Conservation (phyloP, 495 filamentous ascomycete genomes). For the Chaetomium cochliodes region DNA sequence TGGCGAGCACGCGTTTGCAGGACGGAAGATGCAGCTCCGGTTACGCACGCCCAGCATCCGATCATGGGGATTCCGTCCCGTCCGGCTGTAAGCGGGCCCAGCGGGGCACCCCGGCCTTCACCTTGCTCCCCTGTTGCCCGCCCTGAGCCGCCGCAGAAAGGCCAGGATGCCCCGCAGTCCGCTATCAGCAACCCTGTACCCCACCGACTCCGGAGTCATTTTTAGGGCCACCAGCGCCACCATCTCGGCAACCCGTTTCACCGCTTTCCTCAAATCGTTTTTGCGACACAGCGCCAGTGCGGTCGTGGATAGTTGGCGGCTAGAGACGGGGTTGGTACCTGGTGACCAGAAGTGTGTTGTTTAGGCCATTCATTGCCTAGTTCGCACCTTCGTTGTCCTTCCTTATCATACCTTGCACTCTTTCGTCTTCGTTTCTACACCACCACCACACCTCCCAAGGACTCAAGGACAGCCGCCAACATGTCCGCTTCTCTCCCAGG, state of each 20-base stretch:
- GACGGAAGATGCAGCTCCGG: neutral
- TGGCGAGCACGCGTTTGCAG: neutral
- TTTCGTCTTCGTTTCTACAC: neutral
- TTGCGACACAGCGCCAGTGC: slow-evolving; percentile 10
- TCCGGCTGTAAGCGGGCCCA: slow-evolving; percentile 16
- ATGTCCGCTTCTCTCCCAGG: slow-evolving; percentile 95
- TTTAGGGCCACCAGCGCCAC: slow-evolving; percentile 12
- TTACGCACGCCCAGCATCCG: neutral
- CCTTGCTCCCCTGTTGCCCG: slow-evolving; percentile 2
- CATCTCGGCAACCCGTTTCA: slow-evolving; percentile 15
- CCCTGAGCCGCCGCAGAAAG: neutral
- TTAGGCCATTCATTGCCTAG: neutral
- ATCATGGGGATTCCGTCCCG: neutral
- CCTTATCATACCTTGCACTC: neutral
- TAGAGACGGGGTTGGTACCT: neutral
- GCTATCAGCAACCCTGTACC: slow-evolving; percentile 21
- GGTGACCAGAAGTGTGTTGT: slow-evolving; percentile 1
- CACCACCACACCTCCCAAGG: neutral
- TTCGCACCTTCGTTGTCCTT: neutral
- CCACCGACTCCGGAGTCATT: slow-evolving; percentile 28
- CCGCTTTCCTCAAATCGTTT: slow-evolving; percentile 17
- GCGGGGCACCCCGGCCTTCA: slow-evolving; percentile 11
- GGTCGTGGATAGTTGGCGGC: neutral
- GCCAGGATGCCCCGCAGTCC: slow-evolving; percentile 19
- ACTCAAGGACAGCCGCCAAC: slow-evolving; percentile 6